Evolutionary conservation across 495 filamentous ascomycete species (phyloP).

Genomic region (Xanthoparmelia taractica): DNA sequence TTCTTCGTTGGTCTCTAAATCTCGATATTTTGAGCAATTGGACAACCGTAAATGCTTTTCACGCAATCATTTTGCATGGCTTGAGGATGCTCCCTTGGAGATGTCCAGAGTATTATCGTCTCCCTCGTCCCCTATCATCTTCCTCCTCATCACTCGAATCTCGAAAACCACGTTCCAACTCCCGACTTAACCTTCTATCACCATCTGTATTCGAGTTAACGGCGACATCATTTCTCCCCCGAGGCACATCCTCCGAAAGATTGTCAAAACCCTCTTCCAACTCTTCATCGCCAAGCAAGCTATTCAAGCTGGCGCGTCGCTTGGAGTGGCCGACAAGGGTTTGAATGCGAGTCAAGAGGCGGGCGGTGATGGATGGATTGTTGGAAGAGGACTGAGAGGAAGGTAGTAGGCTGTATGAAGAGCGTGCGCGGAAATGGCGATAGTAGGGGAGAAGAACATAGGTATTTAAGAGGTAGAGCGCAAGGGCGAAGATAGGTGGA

Average conservation of each 20-base stretch:
- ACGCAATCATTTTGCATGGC: not conserved
- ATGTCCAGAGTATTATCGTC: not conserved
- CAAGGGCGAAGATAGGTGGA: conserved; percentile 67
- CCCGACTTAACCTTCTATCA: conserved; percentile 63
- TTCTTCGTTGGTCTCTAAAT: not conserved
- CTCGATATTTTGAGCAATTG: not conserved
- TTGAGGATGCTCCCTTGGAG: not conserved
- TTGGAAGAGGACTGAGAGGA: conserved; percentile 15
- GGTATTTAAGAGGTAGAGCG: conserved; percentile 63
- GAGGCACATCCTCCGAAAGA: conserved; percentile 56
- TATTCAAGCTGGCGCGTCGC: conserved; percentile 18
- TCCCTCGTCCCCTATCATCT: conserved; percentile 11
- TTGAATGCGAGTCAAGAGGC: conserved; percentile 13
- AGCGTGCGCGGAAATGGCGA: conserved; percentile 66
- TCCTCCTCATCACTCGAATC: conserved; percentile 44
- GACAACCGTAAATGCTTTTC: not conserved
- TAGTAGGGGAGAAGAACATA: conserved; percentile 68
- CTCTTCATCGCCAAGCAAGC: conserved; percentile 27
- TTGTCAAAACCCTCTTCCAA: conserved; percentile 22
- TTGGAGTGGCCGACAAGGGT: conserved; percentile 11
- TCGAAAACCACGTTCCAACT: conserved; percentile 70
- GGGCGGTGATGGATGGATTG: conserved; percentile 10
- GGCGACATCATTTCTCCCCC: conserved; percentile 44
- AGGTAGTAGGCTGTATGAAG: conserved; percentile 44
- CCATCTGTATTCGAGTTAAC: conserved; percentile 36